These are phyloP conservation scores for Scutellaria minor DNA, from an alignment of 257 asterid species.

Conservation along the genomic window DNA sequence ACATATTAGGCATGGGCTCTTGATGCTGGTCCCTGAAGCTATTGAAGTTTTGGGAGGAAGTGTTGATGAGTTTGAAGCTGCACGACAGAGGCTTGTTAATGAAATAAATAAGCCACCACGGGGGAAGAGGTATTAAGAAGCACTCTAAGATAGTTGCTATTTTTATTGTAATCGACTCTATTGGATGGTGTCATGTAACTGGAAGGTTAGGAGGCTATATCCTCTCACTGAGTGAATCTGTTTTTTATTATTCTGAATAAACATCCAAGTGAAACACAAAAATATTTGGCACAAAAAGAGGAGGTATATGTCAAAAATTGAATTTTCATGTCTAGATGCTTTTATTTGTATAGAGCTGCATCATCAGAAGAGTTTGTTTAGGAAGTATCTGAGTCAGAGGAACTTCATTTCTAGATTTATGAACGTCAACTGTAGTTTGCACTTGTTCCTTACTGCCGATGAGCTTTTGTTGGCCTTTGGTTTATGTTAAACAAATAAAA, in stretches of 20 bases:
- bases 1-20: slow-evolving; percentile 75
- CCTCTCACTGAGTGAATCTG: slow-evolving; percentile 10
- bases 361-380: slow-evolving; percentile 3
- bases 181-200: neutral
- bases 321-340: slow-evolving; percentile 1
- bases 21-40: slow-evolving; percentile 96
- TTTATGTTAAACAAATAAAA: neutral
- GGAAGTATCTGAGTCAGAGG: slow-evolving; percentile 1
- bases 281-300: too few species aligned
- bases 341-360: neutral
- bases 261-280: neutral
- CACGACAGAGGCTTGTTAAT: slow-evolving; percentile 75
- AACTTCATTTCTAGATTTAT: neutral
- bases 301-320: neutral
- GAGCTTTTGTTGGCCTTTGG: slow-evolving; percentile 7
- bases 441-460: neutral
- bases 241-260: neutral
- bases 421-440: slow-evolving; percentile 9
- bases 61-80: slow-evolving; percentile 85
- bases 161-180: slow-evolving; percentile 10
- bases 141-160: neutral
- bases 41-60: slow-evolving; percentile 80
- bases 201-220: slow-evolving; percentile 4
- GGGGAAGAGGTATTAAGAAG: slow-evolving; percentile 70
- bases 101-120: slow-evolving; percentile 96